Evolutionary conservation across 2,329 filamentous ascomycete genomes (phyloP).

Genomic region (Basipetospora chlamydospora): DNA sequence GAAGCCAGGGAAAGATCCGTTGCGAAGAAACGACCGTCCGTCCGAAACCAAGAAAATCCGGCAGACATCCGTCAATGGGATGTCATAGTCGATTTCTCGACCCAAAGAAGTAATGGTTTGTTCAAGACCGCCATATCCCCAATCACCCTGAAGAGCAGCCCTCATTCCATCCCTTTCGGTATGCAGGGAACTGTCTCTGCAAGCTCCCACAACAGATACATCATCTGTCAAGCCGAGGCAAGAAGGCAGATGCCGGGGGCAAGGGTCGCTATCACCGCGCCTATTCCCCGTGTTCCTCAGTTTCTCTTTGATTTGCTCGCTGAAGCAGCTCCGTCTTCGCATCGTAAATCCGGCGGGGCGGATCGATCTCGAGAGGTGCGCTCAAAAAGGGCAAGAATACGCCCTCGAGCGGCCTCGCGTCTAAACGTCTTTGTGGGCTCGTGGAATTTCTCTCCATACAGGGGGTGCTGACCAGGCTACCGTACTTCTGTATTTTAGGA

Average conservation of each 20-base stretch:
- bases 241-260: neutral
- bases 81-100: neutral
- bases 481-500: slow-evolving; percentile 4
- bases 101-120: neutral
- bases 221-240: neutral
- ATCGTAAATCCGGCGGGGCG: neutral
- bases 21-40: slow-evolving; percentile 1
- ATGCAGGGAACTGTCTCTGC: too few relatives aligned
- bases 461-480: slow-evolving; percentile 37
- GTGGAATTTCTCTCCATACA: slow-evolving; percentile 8
- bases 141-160: too few relatives aligned
- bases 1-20: neutral
- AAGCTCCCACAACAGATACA: too few relatives aligned
- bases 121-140: neutral
- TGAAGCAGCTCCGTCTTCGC: slow-evolving; percentile 8
- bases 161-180: too few relatives aligned
- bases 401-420: too few relatives aligned
- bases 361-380: neutral
- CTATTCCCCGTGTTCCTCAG: neutral
- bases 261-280: slow-evolving; percentile 2
- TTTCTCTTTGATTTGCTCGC: slow-evolving; percentile 40
- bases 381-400: neutral
- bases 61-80: neutral
- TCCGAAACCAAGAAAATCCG: neutral
- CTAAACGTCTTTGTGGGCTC: slow-evolving; percentile 7